A percentile compares a stretch with the other conserved stretches of the same genome.
Evolutionary conservation across 1,139 yeast species (phyloP).

Genomic region (Petasospora fabianii): DNA sequence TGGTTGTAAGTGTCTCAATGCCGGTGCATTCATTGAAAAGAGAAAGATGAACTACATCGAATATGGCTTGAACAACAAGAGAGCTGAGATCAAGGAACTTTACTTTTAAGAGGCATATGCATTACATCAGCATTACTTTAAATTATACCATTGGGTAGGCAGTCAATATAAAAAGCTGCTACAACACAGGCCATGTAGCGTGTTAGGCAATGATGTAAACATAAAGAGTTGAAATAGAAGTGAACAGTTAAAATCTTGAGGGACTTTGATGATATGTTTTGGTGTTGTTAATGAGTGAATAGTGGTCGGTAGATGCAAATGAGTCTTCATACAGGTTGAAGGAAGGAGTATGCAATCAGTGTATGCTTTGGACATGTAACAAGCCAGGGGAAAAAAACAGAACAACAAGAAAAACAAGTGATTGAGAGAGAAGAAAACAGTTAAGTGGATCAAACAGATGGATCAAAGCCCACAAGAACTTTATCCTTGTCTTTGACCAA

Average conservation of each 20-base stretch:
- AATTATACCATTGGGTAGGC: too few species aligned
- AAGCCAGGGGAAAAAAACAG: neutral
- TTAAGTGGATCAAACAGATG: constrained; percentile 19
- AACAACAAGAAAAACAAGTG: neutral
- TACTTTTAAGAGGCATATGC: constrained; percentile 31
- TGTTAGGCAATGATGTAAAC: too few species aligned
- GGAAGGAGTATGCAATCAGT: neutral
- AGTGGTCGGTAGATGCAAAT: constrained; percentile 7
- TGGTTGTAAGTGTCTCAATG: constrained; percentile 76
- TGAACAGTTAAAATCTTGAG: too few species aligned
- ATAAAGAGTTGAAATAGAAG: too few species aligned
- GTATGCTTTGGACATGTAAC: neutral
- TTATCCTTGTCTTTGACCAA: constrained; percentile 27
- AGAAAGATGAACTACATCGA: constrained; percentile 63
- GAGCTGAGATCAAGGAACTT: constrained; percentile 45
- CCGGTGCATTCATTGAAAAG: constrained; percentile 53
- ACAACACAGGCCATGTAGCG: too few species aligned
- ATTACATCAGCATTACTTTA: too few species aligned
- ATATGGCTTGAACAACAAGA: constrained; percentile 58
- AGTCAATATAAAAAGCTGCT: too few species aligned
- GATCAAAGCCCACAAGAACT: constrained; percentile 30
- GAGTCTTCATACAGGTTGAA: neutral
- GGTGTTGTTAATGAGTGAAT: constrained; percentile 7
- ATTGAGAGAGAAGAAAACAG: too few species aligned
- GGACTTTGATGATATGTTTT: too few species aligned